Evolutionary conservation across 768 basidiomycete genomes (phyloP).

Genomic region (Tylopilus balloui): DNA sequence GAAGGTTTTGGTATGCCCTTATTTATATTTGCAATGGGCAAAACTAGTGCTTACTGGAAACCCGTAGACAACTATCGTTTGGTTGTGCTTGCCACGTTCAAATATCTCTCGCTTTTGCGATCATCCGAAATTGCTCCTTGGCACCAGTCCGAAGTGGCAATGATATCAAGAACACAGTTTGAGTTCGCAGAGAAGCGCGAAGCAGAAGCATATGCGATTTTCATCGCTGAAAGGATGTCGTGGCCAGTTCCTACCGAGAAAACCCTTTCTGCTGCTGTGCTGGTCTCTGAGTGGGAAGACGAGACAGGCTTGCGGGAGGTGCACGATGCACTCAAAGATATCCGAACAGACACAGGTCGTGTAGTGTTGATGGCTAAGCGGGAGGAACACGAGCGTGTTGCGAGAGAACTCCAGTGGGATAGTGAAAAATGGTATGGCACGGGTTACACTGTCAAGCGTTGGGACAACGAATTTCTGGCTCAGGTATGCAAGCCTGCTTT

Average conservation of each 20-base stretch:
- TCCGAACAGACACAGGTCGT: conserved; percentile 57
- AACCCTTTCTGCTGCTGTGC: conserved; percentile 62
- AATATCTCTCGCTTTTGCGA: conserved; percentile 71
- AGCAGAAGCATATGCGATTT: conserved; percentile 76
- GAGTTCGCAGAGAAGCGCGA: conserved; percentile 81
- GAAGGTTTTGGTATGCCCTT: conserved; percentile 73
- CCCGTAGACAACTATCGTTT: conserved; percentile 61
- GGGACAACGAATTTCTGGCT: conserved; percentile 58
- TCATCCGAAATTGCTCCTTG: conserved; percentile 55
- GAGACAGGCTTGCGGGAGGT: conserved; percentile 49
- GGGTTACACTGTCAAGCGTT: conserved; percentile 69
- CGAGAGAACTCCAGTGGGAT: conserved; percentile 53
- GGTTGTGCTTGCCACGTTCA: conserved; percentile 66
- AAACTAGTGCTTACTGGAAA: conserved; percentile 2
- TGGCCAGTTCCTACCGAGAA: conserved; percentile 80
- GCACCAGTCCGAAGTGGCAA: conserved; percentile 72
- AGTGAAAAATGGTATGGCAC: conserved; percentile 94
- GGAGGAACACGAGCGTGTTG: conserved; percentile 53
- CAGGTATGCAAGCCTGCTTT: conserved; percentile 34
- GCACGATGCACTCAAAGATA: conserved; percentile 53
- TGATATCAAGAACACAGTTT: conserved; percentile 71
- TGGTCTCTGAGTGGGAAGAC: conserved; percentile 72
- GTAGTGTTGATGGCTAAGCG: conserved; percentile 78
- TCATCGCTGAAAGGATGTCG: conserved; percentile 68
- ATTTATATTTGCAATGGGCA: neutral